Evolutionary conservation across 1,284 basidiomycete genomes (phyloP), one percentile per base, ranked within the genome.

Genomic region (Ustilago xerochloae): DNA sequence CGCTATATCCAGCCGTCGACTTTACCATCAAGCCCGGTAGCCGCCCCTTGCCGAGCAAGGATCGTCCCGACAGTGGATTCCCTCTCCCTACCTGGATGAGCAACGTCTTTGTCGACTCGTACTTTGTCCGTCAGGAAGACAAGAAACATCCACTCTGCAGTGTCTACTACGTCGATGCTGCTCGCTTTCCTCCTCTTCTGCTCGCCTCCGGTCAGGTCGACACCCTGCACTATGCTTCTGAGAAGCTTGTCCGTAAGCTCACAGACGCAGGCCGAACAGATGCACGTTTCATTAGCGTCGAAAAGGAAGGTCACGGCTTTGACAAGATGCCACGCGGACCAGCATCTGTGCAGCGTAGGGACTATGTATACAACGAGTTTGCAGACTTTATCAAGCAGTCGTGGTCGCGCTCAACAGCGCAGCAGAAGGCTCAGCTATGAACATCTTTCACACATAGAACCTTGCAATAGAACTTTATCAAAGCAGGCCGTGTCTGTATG

Each of bases 301-400:
- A 63, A 26, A 63, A 65, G 29, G 80, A 79, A 48, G 79, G 75
- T 4, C 81, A 82, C 43, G 80, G 75, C 13, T 82, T 82, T 29
- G 81, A 82, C 61, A 81, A 81, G 54, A 54, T 69, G 9, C 57
- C 73, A 20, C 61, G 63, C 13, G 48, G 54, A 12, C 67, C 61
- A 4, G 66, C 67, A 3, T 76, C 78, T 16, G 35, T 55, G 26
- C 18, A 68, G 28, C 66, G 67, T 10, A 64, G 70, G 32, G 64
- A 76, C 18, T 28, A 49, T 8, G 63, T 64, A 2, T 79, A 75
- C 41, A 9, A 54, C 4, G 48, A 65, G 18, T 51, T 71, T 6
- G 51, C 71, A 13, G 51, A 64, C 15, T 68, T 65, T 24, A 66
- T 79, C 29, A 45, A 88, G 88, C 22, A 58, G 7, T 39, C 53